Conservation (phyloP, 1,284 basidiomycete genomes). For the Dichomitus squalens region DNA sequence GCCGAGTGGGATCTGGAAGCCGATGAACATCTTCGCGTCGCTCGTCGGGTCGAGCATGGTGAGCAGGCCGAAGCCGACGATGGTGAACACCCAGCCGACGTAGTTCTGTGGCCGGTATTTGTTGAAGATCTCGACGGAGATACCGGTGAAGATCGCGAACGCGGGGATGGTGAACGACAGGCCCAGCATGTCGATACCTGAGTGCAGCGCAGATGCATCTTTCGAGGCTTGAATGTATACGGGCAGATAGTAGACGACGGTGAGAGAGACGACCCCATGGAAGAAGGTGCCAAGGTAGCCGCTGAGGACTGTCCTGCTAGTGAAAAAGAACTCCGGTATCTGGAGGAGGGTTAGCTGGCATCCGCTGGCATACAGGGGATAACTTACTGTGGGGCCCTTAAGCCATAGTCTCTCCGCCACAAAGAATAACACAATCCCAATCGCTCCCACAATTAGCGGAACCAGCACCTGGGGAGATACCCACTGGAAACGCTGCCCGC, state of each 20-base stretch:
- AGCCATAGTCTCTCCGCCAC: constrained; percentile 18
- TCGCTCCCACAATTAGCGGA: constrained; percentile 23
- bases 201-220: constrained; percentile 41
- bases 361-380: no score
- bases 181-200: constrained; percentile 42
- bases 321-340: constrained; percentile 34
- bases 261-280: constrained; percentile 16
- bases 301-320: constrained; percentile 33
- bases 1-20: constrained; percentile 13
- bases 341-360: background rate
- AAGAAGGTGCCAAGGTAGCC: constrained; percentile 32
- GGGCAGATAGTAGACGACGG: constrained; percentile 27
- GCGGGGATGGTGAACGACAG: constrained; percentile 35
- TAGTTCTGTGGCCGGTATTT: constrained; percentile 40
- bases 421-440: constrained; percentile 16
- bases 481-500: constrained; percentile 22
- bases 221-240: constrained; percentile 52
- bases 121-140: constrained; percentile 31
- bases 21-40: constrained; percentile 7
- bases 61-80: constrained; percentile 41
- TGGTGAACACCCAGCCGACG: constrained; percentile 41
- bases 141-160: constrained; percentile 33
- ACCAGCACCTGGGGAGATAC: constrained; percentile 20
- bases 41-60: constrained; percentile 31
- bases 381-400: constrained; percentile 13